phyloP scores from a whole-genome alignment of 2,329 filamentous ascomycete species.

The Aureobasidium sp. region DNA sequence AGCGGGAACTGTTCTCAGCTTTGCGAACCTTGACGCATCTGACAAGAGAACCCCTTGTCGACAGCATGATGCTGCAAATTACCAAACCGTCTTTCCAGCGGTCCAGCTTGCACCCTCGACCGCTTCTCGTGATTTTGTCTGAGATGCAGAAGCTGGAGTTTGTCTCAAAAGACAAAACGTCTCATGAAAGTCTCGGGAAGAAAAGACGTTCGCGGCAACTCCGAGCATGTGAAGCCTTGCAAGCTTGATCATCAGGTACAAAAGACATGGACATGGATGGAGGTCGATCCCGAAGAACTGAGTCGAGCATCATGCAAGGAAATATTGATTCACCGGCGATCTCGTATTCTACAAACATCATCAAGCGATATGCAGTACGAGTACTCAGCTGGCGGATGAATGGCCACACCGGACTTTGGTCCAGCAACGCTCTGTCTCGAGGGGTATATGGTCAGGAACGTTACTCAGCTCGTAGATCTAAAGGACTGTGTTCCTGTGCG shows the following conservation, averaged over 20 bases:
- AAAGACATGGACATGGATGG: not conserved
- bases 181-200: not conserved
- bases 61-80: not conserved
- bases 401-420: not conserved
- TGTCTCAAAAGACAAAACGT: not conserved
- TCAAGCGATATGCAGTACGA: not conserved
- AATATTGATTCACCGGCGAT: not conserved
- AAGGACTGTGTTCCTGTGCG: not conserved
- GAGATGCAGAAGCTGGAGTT: not conserved
- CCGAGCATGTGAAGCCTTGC: not conserved
- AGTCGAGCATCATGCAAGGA: not conserved
- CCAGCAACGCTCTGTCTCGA: not conserved
- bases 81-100: not conserved
- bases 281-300: not conserved
- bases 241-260: constrained; percentile 2
- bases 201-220: not conserved
- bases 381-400: not conserved
- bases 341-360: not conserved
- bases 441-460: not conserved
- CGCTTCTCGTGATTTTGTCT: not conserved
- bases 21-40: not conserved
- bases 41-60: not conserved
- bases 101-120: not conserved
- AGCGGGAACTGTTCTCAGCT: not conserved
- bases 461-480: not conserved